A percentile compares a stretch with the other conserved stretches of the same genome.
These are phyloP conservation scores for Cladorrhinum sp. DNA, from an alignment of 2,329 filamentous ascomycete species.

Conservation along the genomic window DNA sequence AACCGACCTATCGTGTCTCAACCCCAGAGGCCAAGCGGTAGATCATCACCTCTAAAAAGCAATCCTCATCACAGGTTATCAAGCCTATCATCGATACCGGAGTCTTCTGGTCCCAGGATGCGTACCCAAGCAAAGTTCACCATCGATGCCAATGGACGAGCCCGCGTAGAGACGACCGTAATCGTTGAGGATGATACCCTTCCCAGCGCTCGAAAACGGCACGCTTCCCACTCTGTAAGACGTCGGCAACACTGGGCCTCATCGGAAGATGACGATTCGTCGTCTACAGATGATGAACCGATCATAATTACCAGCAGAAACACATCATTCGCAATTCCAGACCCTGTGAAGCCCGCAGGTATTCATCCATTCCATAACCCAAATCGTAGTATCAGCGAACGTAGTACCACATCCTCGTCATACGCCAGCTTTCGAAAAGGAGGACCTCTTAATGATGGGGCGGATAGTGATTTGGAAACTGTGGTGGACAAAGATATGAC, in stretches of 20 bases:
- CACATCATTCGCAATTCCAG: slow-evolving; percentile 56
- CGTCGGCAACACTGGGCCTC: slow-evolving; percentile 40
- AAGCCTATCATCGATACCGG: slow-evolving; percentile 57
- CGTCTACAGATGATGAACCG: slow-evolving; percentile 61
- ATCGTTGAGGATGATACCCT: slow-evolving; percentile 36
- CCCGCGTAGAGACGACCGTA: slow-evolving; percentile 52
- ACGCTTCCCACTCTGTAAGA: slow-evolving; percentile 27
- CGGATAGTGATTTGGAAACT: slow-evolving; percentile 59
- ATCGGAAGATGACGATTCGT: slow-evolving; percentile 48
- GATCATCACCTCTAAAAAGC: slow-evolving; percentile 52
- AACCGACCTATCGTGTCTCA: slow-evolving; percentile 37
- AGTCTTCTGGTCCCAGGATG: slow-evolving; percentile 44
- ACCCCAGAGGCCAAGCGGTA: slow-evolving; percentile 41
- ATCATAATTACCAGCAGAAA: slow-evolving; percentile 63
- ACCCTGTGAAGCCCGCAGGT: slow-evolving; percentile 47
- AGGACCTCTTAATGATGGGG: slow-evolving; percentile 34
- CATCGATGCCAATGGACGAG: slow-evolving; percentile 60
- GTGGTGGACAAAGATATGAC: slow-evolving; percentile 45
- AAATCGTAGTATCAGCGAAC: slow-evolving; percentile 49
- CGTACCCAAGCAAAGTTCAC: slow-evolving; percentile 60
- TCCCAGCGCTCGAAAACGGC: slow-evolving; percentile 22
- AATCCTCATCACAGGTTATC: slow-evolving; percentile 45
- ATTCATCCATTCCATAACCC: slow-evolving; percentile 46
- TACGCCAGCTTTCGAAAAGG: slow-evolving; percentile 33
- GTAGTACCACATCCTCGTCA: slow-evolving; percentile 44